These are phyloP conservation scores for Monosporozyma servazzii DNA, from an alignment of 805 yeast species.

Conservation along the genomic window DNA sequence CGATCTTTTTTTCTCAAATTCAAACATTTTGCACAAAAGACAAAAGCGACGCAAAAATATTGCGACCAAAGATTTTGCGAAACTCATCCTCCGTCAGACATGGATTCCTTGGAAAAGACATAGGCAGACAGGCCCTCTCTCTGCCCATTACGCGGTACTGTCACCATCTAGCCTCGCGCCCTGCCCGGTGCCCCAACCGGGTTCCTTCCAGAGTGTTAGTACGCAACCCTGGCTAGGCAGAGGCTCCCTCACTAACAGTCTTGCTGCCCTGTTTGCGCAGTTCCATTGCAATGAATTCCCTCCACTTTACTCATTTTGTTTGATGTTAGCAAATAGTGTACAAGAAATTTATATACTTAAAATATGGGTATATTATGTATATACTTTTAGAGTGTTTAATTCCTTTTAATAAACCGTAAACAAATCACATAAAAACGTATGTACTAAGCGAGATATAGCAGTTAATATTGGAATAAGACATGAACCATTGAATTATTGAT, in stretches of 20 bases:
- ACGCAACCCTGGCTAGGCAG: background rate
- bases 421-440: slow-evolving; percentile 27
- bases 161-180: background rate
- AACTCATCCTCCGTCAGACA: too few relatives aligned
- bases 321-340: background rate
- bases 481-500: background rate
- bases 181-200: too few relatives aligned
- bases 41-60: too few relatives aligned
- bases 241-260: background rate
- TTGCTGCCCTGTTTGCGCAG: background rate
- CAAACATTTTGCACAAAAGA: too few relatives aligned
- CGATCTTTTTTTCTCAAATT: too few relatives aligned
- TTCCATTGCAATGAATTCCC: background rate
- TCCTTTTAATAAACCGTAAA: slow-evolving; percentile 5
- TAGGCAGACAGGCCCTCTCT: too few relatives aligned
- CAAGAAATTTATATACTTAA: background rate
- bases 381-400: background rate
- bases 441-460: slow-evolving; percentile 6
- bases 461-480: background rate
- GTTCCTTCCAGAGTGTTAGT: background rate
- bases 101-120: too few relatives aligned
- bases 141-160: too few relatives aligned
- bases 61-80: too few relatives aligned
- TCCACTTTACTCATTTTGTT: background rate
- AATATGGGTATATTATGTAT: background rate